Evolutionary conservation across 164 flowering plant species (phyloP).

Genomic region (Stephania japonica): DNA sequence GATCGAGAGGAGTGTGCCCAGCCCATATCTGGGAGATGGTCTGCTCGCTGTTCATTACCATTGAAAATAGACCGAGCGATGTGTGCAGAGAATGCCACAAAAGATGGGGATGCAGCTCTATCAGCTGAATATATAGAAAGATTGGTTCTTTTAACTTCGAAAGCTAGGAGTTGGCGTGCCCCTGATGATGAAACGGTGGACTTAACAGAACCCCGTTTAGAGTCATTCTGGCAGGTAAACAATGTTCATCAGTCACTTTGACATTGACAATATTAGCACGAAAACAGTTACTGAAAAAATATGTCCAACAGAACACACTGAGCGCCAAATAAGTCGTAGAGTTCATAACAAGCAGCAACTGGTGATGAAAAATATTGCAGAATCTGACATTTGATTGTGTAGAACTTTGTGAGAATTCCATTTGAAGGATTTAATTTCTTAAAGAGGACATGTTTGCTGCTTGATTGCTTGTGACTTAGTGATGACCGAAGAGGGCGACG

Average conservation of each 20-base stretch:
- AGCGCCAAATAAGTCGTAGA: neutral
- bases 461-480: neutral
- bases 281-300: neutral
- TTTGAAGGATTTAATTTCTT: neutral
- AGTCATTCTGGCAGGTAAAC: conserved; percentile 58
- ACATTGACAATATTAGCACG: neutral
- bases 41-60: conserved; percentile 36
- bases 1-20: conserved; percentile 29
- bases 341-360: neutral
- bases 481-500: neutral
- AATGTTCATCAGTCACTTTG: conserved; percentile 23
- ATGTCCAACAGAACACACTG: neutral
- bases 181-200: conserved; percentile 65
- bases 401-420: neutral
- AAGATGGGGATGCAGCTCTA: conserved; percentile 19
- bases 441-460: neutral
- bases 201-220: conserved; percentile 78
- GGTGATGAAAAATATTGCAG: neutral
- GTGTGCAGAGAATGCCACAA: conserved; percentile 12
- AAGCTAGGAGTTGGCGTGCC: conserved; percentile 38
- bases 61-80: conserved; percentile 20
- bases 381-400: neutral
- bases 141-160: conserved; percentile 42
- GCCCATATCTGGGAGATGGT: conserved; percentile 22
- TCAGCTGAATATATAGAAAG: conserved; percentile 46